Conservation (phyloP, 768 basidiomycete species). For the Kwoniella sp. region DNA sequence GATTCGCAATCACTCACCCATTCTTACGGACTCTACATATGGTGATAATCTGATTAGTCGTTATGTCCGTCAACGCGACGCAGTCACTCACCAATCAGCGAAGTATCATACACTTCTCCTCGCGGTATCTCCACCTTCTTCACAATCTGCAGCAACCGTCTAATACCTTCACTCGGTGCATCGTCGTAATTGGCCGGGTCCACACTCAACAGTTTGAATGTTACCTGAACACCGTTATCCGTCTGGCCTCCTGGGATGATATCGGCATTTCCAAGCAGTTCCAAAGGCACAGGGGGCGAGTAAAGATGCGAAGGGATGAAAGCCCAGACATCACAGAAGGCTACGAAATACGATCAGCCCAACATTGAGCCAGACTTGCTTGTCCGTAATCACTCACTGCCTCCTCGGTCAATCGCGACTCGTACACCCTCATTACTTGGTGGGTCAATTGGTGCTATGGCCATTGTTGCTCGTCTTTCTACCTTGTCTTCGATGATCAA, state of each 20-base stretch:
- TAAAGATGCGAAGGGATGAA: constrained; percentile 62
- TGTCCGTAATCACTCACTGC: constrained; percentile 49
- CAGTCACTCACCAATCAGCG: constrained; percentile 25
- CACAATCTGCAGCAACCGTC: constrained; percentile 42
- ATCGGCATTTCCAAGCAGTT: constrained; percentile 35
- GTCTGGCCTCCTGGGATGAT: constrained; percentile 25
- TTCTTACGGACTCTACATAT: constrained; percentile 21
- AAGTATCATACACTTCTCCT: constrained; percentile 35
- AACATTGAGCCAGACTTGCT: too few relatives aligned
- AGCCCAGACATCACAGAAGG: constrained; percentile 43
- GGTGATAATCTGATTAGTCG: neutral
- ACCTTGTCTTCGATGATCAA: too few relatives aligned
- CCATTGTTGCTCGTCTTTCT: constrained; percentile 5
- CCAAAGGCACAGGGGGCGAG: constrained; percentile 14
- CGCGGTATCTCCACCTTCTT: constrained; percentile 17
- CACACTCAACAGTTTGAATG: constrained; percentile 69
- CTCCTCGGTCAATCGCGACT: constrained; percentile 61
- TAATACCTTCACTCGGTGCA: constrained; percentile 68
- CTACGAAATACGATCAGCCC: constrained; percentile 11
- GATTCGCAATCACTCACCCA: constrained; percentile 9
- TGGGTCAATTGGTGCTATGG: constrained; percentile 5
- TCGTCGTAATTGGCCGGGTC: constrained; percentile 77
- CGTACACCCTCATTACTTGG: constrained; percentile 13
- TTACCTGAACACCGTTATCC: constrained; percentile 29
- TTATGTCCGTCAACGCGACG: neutral